These are phyloP conservation scores for Euphorbia tirucalli DNA, from an alignment of 345 rosid genomes.

Conservation along the genomic window DNA sequence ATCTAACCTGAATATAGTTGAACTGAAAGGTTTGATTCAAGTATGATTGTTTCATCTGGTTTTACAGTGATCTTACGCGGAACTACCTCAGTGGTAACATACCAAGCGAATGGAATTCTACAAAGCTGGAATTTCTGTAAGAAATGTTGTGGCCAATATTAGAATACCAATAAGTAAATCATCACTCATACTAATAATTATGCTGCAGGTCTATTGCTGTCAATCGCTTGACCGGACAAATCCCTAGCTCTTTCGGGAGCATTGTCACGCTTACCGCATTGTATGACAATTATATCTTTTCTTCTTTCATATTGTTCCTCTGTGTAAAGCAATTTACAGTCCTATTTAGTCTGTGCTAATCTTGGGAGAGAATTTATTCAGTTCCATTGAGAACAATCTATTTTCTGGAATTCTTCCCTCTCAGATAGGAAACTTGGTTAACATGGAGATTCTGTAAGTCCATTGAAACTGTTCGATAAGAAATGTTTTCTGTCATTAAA, in stretches of 20 bases:
- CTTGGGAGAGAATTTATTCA: neutral
- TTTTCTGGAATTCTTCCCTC: conserved; percentile 50
- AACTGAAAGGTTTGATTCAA: neutral
- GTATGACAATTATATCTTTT: conserved; percentile 24
- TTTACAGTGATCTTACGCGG: conserved; percentile 8
- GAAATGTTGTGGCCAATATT: neutral
- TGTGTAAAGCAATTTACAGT: neutral
- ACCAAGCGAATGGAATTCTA: conserved; percentile 19
- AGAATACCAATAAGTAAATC: neutral
- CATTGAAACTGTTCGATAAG: neutral
- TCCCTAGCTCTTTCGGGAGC: conserved; percentile 7
- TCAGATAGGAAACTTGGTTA: conserved; percentile 41
- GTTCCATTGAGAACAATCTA: conserved; percentile 8
- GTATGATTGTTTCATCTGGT: neutral
- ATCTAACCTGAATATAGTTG: neutral
- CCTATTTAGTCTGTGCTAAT: neutral
- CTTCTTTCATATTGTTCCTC: no score
- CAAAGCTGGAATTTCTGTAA: conserved; percentile 14
- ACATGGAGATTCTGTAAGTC: conserved; percentile 46
- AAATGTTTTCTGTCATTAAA: neutral
- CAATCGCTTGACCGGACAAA: conserved; percentile 6
- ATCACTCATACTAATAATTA: neutral
- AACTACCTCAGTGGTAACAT: conserved; percentile 19
- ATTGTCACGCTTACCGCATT: conserved; percentile 28
- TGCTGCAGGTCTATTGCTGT: conserved; percentile 7